Evolutionary conservation across 192 early-diverging fungal species (phyloP).

Genomic region (Haplosporangium gracile): DNA sequence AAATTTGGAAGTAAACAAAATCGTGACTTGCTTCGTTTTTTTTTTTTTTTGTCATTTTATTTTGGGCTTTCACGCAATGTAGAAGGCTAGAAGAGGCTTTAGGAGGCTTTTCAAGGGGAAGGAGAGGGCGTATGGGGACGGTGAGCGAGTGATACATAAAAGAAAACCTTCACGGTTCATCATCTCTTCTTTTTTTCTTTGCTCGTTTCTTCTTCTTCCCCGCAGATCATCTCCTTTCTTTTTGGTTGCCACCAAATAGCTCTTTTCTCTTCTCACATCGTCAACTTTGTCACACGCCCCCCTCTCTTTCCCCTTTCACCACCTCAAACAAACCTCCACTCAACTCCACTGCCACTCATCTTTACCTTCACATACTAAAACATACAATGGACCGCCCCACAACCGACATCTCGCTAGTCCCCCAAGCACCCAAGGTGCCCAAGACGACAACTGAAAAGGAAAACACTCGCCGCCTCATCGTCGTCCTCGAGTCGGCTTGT

Average conservation of each 20-base stretch:
- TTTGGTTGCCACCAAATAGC: not conserved
- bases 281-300: not conserved
- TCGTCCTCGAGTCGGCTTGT: constrained; percentile 90
- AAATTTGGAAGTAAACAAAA: not conserved
- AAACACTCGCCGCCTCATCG: constrained; percentile 87
- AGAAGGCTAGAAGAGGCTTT: not conserved
- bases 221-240: not conserved
- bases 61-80: not conserved
- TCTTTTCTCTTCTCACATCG: not conserved
- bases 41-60: constrained; percentile 10
- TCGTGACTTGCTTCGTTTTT: constrained; percentile 18
- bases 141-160: not conserved
- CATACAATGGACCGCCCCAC: constrained; percentile 39
- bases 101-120: not conserved
- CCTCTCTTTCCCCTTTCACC: not conserved
- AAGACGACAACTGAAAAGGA: constrained; percentile 83
- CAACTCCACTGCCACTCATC: not conserved
- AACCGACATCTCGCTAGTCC: constrained; percentile 67
- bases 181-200: constrained; percentile 12
- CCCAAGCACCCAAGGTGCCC: constrained; percentile 82
- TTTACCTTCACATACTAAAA: not conserved
- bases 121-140: not conserved
- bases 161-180: not conserved
- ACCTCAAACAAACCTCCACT: not conserved
- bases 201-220: not conserved